Evolutionary conservation across 495 filamentous ascomycete genomes (phyloP).

Genomic region (Talaromyces proteolyticus): DNA sequence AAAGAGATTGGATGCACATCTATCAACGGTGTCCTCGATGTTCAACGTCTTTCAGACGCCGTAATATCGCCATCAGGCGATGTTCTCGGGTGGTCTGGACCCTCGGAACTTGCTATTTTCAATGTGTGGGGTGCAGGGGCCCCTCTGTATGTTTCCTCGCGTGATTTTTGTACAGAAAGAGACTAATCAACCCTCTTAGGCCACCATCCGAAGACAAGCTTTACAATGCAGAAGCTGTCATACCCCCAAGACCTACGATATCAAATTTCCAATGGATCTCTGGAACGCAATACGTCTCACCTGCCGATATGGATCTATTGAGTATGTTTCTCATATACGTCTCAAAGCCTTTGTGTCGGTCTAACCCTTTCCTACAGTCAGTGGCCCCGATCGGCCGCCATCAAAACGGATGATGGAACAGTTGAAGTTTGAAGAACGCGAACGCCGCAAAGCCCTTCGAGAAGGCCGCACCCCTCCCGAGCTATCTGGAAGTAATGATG

Average conservation of each 20-base stretch:
- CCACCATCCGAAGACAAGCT: constrained; percentile 60
- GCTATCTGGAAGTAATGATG: constrained; percentile 21
- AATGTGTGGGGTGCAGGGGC: constrained; percentile 74
- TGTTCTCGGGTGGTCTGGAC: constrained; percentile 83
- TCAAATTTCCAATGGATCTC: constrained; percentile 94
- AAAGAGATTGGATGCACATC: constrained; percentile 72
- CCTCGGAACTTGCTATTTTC: constrained; percentile 73
- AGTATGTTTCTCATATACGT: constrained; percentile 31
- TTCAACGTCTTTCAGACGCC: constrained; percentile 59
- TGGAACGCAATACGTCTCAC: constrained; percentile 86
- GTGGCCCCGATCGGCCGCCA: constrained; percentile 79
- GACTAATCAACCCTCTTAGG: constrained; percentile 31
- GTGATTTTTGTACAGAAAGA: constrained; percentile 13
- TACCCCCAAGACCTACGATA: constrained; percentile 87
- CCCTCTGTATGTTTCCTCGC: constrained; percentile 34
- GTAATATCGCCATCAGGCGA: constrained; percentile 70
- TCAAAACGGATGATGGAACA: constrained; percentile 71
- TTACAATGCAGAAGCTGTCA: constrained; percentile 63
- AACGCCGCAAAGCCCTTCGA: constrained; percentile 42
- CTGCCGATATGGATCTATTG: constrained; percentile 83
- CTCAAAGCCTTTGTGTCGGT: neutral
- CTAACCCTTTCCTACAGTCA: constrained; percentile 41
- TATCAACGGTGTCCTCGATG: constrained; percentile 61
- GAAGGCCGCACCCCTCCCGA: constrained; percentile 23
- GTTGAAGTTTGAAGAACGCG: constrained; percentile 51